A percentile compares a stretch with the other conserved stretches of the same genome.
These are phyloP conservation scores for Aspergillus pseudoterreus DNA, from an alignment of 2,329 filamentous ascomycete genomes.

Conservation along the genomic window DNA sequence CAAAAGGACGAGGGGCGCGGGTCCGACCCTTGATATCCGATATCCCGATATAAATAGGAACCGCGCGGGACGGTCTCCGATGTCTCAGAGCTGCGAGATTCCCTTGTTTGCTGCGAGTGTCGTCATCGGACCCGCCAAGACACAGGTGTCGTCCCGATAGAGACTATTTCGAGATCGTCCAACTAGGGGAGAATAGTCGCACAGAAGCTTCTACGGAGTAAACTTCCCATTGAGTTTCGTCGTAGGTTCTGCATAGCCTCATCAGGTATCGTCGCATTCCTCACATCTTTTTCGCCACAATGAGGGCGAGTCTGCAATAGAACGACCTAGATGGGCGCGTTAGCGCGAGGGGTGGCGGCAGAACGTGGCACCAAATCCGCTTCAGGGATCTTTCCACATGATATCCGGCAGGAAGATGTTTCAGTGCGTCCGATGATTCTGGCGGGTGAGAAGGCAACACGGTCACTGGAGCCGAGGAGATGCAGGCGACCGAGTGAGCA, in stretches of 20 bases:
- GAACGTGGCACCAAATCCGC: too few species aligned
- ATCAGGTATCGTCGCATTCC: background rate
- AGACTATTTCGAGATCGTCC: constrained; percentile 6
- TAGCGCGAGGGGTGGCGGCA: too few species aligned
- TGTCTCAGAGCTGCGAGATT: constrained; percentile 5
- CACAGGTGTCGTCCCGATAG: background rate
- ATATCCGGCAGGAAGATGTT: too few species aligned
- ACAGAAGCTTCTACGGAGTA: background rate
- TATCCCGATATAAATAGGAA: too few species aligned
- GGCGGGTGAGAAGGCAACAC: too few species aligned
- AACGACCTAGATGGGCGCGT: background rate
- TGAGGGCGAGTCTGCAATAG: background rate
- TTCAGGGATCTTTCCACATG: too few species aligned
- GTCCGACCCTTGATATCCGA: too few species aligned
- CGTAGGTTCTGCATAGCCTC: background rate
- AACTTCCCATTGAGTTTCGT: background rate
- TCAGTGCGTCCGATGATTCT: too few species aligned
- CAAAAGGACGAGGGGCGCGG: too few species aligned
- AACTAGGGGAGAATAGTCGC: background rate
- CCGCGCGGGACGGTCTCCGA: background rate
- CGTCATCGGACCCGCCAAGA: constrained; percentile 10
- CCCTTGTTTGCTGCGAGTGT: constrained; percentile 9
- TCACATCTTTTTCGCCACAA: background rate
- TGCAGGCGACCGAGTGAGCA: background rate
- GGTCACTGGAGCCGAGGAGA: background rate